phyloP scores from a whole-genome alignment of 2,329 filamentous ascomycete species.

The Xylariaceae sp. region DNA sequence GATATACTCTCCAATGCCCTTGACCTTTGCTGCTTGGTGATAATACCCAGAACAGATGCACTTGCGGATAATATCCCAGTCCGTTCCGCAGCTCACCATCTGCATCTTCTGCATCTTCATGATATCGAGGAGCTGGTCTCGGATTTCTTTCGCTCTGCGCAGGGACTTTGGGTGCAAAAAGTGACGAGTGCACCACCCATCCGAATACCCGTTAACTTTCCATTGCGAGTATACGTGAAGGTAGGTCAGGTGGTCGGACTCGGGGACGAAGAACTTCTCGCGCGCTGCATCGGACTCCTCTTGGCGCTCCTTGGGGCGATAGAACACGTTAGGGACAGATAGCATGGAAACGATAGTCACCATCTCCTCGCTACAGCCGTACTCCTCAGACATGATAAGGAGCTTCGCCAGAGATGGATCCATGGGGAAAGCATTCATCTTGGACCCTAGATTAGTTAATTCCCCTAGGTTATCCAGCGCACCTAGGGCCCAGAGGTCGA shows the following conservation, averaged over 20 bases:
- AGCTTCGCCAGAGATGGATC: constrained; percentile 94
- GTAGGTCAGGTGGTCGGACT: constrained; percentile 94
- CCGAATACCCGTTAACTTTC: constrained; percentile 86
- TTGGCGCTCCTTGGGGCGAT: constrained; percentile 92
- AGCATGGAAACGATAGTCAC: constrained; percentile 98
- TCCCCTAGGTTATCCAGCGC: constrained; percentile 93
- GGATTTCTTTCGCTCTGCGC: constrained; percentile 87
- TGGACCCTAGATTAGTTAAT: constrained; percentile 80
- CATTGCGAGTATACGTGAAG: constrained; percentile 96
- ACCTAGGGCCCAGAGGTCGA: constrained; percentile 95
- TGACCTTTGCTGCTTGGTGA: constrained; percentile 94
- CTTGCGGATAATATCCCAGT: constrained; percentile 94
- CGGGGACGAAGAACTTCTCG: constrained; percentile 98
- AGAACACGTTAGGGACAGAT: constrained; percentile 94
- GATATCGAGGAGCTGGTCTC: constrained; percentile 91
- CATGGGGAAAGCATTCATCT: constrained; percentile 99
- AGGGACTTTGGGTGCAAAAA: constrained; percentile 96
- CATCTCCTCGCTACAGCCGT: constrained; percentile 96
- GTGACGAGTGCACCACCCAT: constrained; percentile 90
- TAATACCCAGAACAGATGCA: constrained; percentile 99
- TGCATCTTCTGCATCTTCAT: constrained; percentile 92
- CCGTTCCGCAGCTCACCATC: constrained; percentile 85
- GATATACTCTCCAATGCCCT: constrained; percentile 96
- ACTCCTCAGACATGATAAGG: constrained; percentile 86
- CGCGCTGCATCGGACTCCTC: constrained; percentile 94